These are phyloP conservation scores for Phytophthora cryptogea DNA, from an alignment of 352 stramenopile species.

Conservation along the genomic window DNA sequence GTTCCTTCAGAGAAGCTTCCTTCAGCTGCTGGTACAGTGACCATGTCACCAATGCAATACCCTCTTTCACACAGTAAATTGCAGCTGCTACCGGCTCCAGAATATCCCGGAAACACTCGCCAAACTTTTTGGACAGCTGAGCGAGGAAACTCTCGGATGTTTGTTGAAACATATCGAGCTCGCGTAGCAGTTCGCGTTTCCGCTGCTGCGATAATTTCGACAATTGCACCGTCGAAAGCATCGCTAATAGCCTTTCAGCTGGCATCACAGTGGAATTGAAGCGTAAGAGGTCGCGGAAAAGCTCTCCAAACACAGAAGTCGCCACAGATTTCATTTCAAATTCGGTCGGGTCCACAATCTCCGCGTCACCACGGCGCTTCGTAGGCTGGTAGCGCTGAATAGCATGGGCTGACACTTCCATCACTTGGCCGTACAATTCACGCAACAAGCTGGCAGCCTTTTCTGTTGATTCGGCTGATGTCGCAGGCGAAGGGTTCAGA, in stretches of 20 bases:
- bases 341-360: constrained; percentile 16
- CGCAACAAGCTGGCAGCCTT: constrained; percentile 16
- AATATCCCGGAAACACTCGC: constrained; percentile 80
- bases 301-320: constrained; percentile 61
- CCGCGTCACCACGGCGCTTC: constrained; percentile 13
- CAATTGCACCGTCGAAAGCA: constrained; percentile 45
- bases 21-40: constrained; percentile 63
- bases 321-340: constrained; percentile 38
- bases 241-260: constrained; percentile 54
- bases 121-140: constrained; percentile 75
- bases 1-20: constrained; percentile 43
- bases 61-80: constrained; percentile 89
- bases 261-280: constrained; percentile 82
- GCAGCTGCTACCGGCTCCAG: constrained; percentile 75
- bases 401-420: constrained; percentile 43
- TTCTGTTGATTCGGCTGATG: constrained; percentile 26
- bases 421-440: constrained; percentile 27
- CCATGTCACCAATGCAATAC: constrained; percentile 72
- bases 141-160: constrained; percentile 82
- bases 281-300: constrained; percentile 75
- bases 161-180: constrained; percentile 90
- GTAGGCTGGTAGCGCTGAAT: constrained; percentile 57
- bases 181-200: constrained; percentile 73
- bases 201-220: constrained; percentile 44
- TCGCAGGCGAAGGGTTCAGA: constrained; percentile 46